Conservation (phyloP, 352 stramenopile genomes). For the Globisporangium abappressorium region DNA sequence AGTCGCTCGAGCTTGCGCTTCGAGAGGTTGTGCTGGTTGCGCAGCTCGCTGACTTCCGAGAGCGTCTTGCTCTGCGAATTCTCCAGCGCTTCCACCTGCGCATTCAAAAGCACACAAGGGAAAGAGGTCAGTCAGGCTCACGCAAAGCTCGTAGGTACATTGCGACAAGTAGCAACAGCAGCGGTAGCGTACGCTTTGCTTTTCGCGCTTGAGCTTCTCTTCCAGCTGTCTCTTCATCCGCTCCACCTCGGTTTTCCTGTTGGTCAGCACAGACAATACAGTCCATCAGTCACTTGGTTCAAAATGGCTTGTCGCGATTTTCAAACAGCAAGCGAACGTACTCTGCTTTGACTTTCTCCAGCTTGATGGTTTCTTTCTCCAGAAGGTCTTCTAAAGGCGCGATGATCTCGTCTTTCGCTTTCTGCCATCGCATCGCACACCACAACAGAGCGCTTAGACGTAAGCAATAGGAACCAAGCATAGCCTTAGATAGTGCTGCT, state of each 20-base stretch:
- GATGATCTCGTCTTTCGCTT: slow-evolving; percentile 62
- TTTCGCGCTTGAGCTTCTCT: slow-evolving; percentile 67
- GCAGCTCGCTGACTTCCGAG: slow-evolving; percentile 63
- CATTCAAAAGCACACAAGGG: not conserved
- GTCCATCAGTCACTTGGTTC: not conserved
- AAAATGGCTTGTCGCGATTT: not conserved
- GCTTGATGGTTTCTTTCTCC: slow-evolving; percentile 63
- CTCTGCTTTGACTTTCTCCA: slow-evolving; percentile 60
- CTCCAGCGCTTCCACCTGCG: slow-evolving; percentile 67
- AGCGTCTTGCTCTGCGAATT: slow-evolving; percentile 62
- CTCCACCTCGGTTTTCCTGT: slow-evolving; percentile 56
- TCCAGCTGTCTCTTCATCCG: slow-evolving; percentile 45
- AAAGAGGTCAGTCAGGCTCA: not conserved
- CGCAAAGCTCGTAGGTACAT: not conserved
- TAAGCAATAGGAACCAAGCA: not conserved
- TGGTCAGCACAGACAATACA: not conserved
- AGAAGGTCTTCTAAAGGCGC: slow-evolving; percentile 62
- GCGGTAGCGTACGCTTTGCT: slow-evolving; percentile 34
- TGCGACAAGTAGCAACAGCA: not conserved
- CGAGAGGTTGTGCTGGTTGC: slow-evolving; percentile 67
- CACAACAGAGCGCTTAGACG: not conserved
- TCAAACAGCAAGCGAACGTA: slow-evolving; percentile 20
- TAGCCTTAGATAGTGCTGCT: not conserved
- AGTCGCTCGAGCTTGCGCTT: slow-evolving; percentile 65
- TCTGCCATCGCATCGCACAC: slow-evolving; percentile 24